These are phyloP conservation scores for Cavenderia fasciculata DNA, from an alignment of 78 protist genomes.

Conservation along the genomic window DNA sequence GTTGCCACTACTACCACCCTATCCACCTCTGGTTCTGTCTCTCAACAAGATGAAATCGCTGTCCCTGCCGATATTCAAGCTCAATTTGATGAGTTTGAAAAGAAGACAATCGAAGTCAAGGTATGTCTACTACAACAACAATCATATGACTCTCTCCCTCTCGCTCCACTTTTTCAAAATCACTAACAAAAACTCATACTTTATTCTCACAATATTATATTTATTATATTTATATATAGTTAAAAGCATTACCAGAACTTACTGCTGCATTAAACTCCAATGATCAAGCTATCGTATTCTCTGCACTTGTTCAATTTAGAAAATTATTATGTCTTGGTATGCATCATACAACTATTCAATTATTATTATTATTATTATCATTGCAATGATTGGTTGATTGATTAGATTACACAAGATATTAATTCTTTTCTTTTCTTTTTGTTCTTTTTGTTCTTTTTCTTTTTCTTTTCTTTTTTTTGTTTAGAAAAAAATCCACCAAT, in stretches of 20 bases:
- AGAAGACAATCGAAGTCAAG: constrained; percentile 12
- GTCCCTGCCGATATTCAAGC: constrained; percentile 16
- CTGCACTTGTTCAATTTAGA: constrained; percentile 52
- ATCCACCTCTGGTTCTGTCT: no score
- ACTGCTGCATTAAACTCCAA: constrained; percentile 39
- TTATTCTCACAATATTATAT: not conserved
- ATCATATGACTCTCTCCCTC: not conserved
- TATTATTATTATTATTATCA: no score
- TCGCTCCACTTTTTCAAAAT: not conserved
- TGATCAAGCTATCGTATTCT: constrained; percentile 38
- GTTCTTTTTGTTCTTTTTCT: not conserved
- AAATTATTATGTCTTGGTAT: constrained; percentile 37
- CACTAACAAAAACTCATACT: not conserved
- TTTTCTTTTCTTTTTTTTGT: not conserved
- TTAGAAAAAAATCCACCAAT: constrained; percentile 61
- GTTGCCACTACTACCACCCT: not conserved
- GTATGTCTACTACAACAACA: constrained; percentile 1
- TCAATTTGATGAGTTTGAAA: constrained; percentile 51
- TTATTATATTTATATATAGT: not conserved
- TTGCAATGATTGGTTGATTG: no score
- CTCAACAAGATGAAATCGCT: not conserved
- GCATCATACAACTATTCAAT: no score
- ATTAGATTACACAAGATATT: no score
- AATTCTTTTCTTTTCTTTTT: not conserved
- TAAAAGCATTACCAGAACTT: constrained; percentile 15